Conservation (phyloP, 805 yeast species). For the Metahyphopichia silvanorum region DNA sequence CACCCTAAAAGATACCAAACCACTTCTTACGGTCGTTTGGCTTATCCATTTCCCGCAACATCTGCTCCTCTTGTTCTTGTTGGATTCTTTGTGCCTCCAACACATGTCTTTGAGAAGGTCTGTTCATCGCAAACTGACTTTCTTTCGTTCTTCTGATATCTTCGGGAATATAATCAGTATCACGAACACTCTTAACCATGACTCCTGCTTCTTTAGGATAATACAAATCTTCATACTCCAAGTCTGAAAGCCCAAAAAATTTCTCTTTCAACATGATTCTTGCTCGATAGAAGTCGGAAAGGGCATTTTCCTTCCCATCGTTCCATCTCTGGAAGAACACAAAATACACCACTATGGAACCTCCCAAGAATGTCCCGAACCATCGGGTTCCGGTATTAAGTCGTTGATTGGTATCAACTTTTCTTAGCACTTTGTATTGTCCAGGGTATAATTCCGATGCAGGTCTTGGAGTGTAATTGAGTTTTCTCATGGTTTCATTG, state of each 20-base stretch:
- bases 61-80: slow-evolving; percentile 62
- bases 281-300: slow-evolving; percentile 62
- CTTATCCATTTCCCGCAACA: slow-evolving; percentile 31
- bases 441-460: slow-evolving; percentile 73
- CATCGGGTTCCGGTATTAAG: slow-evolving; percentile 60
- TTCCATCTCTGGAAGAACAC: slow-evolving; percentile 82
- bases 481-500: slow-evolving; percentile 67
- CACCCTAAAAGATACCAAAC: slow-evolving; percentile 16
- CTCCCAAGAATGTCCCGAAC: slow-evolving; percentile 50
- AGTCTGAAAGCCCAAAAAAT: slow-evolving; percentile 53
- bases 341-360: slow-evolving; percentile 51
- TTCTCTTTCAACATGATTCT: slow-evolving; percentile 56
- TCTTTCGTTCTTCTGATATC: slow-evolving; percentile 42
- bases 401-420: slow-evolving; percentile 49
- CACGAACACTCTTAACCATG: slow-evolving; percentile 42
- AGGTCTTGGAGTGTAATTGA: slow-evolving; percentile 79
- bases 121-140: slow-evolving; percentile 49
- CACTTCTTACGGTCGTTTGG: slow-evolving; percentile 17
- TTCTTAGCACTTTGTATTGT: slow-evolving; percentile 65
- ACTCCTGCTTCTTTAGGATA: slow-evolving; percentile 40
- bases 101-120: slow-evolving; percentile 69
- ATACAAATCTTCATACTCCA: slow-evolving; percentile 62
- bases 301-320: slow-evolving; percentile 74
- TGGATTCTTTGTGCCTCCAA: slow-evolving; percentile 69
- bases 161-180: slow-evolving; percentile 40